Evolutionary conservation across 208 protist species (phyloP).

Genomic region (Spongospora subterranea): DNA sequence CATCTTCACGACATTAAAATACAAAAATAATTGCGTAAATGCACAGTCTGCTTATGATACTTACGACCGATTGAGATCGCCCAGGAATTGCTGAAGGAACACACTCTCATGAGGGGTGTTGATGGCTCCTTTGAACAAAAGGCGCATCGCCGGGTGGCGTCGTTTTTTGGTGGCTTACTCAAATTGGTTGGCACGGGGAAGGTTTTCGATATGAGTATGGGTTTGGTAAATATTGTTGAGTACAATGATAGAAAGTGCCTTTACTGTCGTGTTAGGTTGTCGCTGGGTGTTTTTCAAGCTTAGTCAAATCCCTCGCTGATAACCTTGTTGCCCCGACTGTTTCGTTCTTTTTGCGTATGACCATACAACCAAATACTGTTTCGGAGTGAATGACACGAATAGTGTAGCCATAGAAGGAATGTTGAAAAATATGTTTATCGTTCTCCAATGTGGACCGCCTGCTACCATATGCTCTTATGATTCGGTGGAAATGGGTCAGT

Average conservation of each 20-base stretch:
- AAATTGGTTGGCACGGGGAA: slow-evolving; percentile 25
- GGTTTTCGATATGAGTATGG: slow-evolving; percentile 49
- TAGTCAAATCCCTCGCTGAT: slow-evolving; percentile 15
- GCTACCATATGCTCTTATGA: background rate
- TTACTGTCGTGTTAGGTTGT: background rate
- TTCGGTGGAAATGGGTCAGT: background rate
- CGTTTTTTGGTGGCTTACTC: background rate
- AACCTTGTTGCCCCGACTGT: slow-evolving; percentile 4
- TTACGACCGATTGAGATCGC: no score
- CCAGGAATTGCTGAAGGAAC: no score
- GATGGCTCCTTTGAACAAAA: no score
- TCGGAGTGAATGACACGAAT: background rate
- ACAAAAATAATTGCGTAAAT: no score
- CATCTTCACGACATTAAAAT: no score
- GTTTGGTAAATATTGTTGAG: background rate
- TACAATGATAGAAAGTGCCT: background rate
- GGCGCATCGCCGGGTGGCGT: no score
- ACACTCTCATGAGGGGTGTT: no score
- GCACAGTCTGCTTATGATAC: no score
- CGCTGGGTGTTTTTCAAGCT: slow-evolving; percentile 31
- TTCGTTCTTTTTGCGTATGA: slow-evolving; percentile 14
- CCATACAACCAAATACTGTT: background rate
- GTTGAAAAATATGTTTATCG: slow-evolving; percentile 50
- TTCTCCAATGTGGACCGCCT: background rate
- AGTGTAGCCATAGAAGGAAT: slow-evolving; percentile 15